Evolutionary conservation across 176 grass and related monocot genomes (phyloP), one percentile per base, ranked within the genome.

Genomic region (Musa troglodytarum): DNA sequence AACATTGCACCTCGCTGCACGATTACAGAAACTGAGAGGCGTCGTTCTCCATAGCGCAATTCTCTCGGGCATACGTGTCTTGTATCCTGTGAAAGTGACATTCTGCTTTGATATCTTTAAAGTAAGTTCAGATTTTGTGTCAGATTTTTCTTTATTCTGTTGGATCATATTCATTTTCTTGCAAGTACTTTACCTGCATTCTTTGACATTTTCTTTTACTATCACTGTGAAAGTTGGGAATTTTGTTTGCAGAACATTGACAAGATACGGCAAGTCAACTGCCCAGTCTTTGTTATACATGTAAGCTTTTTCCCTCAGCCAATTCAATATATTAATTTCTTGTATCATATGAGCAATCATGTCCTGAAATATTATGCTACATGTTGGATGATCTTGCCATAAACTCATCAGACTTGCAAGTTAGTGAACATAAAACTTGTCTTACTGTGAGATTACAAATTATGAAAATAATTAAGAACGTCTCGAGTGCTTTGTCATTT

Each of bases 61-160:
- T 81, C 84, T 96, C 29, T 96, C 92, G 51, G 92, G 92, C 81
- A 96, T 96, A 77, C 84, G 92, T 49, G 92, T 96, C 84, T 65
- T 96, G 12, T 96, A 96, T 82, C 89, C 89, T 63, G 89, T 96
- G 6, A 96, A 96, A 81, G 84, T 96, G 12, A 96, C 92, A 34
- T 80, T 96, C 81, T 91, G 89, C 82, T 96, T 96, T 72, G 92
- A 96, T 85, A 96, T 96, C 63, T 96, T 96, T 78, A 96, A 92
- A 86, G 92, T 87, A 89, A 82, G 71, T 87, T 70, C 13, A 17
- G 57, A 22, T 22, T 22, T 22, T 22, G 22, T 22, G 22, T 22
- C 22, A 22, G 22, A 19, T 19, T 54, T 78, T 83, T 21, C 11
- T 50, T 85, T 75, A 19, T 13, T 14, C 19, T 9, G 10, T 8